Conservation (phyloP, 805 yeast genomes). For the Lipomyces kockii region DNA sequence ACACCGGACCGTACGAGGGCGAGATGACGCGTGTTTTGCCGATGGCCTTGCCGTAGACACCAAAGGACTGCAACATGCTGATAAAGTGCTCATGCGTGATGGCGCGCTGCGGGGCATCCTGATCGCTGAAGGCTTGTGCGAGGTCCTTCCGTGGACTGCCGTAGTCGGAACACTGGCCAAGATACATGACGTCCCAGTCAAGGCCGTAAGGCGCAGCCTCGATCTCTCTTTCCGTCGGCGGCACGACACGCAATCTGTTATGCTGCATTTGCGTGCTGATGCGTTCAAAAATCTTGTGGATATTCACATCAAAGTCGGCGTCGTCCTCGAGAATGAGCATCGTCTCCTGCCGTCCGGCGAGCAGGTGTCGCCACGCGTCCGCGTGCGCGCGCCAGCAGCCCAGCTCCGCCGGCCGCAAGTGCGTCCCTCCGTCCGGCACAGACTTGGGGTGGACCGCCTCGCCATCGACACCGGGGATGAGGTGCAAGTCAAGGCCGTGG, state of each 20-base stretch:
- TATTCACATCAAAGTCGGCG: constrained; percentile 26
- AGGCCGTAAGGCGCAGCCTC: constrained; percentile 28
- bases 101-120: constrained; percentile 19
- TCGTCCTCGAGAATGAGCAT: constrained; percentile 29
- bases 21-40: constrained; percentile 19
- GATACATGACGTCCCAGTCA: constrained; percentile 29
- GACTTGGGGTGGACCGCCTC: constrained; percentile 16
- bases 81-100: constrained; percentile 13
- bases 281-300: constrained; percentile 23
- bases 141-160: constrained; percentile 21
- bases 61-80: constrained; percentile 12
- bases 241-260: constrained; percentile 21
- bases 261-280: constrained; percentile 25
- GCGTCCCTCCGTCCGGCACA: constrained; percentile 22
- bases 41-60: constrained; percentile 18
- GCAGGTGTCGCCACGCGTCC: constrained; percentile 25
- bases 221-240: constrained; percentile 19
- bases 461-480: constrained; percentile 24
- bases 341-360: constrained; percentile 19
- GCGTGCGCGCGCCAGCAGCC: constrained; percentile 34
- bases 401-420: constrained; percentile 17
- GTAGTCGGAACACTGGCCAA: constrained; percentile 30
- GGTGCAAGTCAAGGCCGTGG: constrained; percentile 17
- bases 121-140: constrained; percentile 19
- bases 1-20: constrained; percentile 27